phyloP scores from a whole-genome alignment of 306 rosid genomes.

The Medicago arabica region DNA sequence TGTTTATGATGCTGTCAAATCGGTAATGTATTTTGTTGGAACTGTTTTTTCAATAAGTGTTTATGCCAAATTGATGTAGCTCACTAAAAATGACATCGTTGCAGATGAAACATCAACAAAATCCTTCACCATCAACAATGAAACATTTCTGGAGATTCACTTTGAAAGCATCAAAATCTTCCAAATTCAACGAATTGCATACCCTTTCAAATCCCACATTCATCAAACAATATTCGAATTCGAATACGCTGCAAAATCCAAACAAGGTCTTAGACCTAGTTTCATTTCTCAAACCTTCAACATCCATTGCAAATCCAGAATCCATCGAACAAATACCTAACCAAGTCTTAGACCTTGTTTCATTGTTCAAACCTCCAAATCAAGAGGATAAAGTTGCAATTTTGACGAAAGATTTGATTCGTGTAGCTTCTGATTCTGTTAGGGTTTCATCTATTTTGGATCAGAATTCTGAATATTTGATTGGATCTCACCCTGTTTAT shows the following conservation, averaged over 20 bases:
- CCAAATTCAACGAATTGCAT: not conserved
- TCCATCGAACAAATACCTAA: not conserved
- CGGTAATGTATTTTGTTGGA: constrained; percentile 64
- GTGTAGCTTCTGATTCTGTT: constrained; percentile 23
- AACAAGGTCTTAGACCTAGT: too few species aligned
- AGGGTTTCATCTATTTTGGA: constrained; percentile 35
- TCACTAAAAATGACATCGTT: constrained; percentile 27
- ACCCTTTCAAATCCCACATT: not conserved
- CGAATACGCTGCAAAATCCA: too few species aligned
- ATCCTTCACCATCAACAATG: constrained; percentile 45
- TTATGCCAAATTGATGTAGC: constrained; percentile 22
- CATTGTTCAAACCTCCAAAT: constrained; percentile 8
- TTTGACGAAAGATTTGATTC: constrained; percentile 51
- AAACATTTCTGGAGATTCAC: constrained; percentile 61
- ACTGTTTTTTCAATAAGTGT: not conserved
- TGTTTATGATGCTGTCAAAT: constrained; percentile 96
- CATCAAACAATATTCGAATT: not conserved
- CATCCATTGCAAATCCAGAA: too few species aligned
- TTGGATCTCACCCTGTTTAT: constrained; percentile 6
- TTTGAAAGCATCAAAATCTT: constrained; percentile 49
- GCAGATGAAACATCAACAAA: constrained; percentile 78
- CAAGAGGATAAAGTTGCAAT: constrained; percentile 7
- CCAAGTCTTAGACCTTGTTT: not conserved
- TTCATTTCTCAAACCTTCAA: too few species aligned
- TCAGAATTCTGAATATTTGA: constrained; percentile 40